Percentiles rank a stretch among this genome's conserved stretches.
phyloP scores from a whole-genome alignment of 2,329 filamentous ascomycete species.

The Fusarium brevicatenulatum region DNA sequence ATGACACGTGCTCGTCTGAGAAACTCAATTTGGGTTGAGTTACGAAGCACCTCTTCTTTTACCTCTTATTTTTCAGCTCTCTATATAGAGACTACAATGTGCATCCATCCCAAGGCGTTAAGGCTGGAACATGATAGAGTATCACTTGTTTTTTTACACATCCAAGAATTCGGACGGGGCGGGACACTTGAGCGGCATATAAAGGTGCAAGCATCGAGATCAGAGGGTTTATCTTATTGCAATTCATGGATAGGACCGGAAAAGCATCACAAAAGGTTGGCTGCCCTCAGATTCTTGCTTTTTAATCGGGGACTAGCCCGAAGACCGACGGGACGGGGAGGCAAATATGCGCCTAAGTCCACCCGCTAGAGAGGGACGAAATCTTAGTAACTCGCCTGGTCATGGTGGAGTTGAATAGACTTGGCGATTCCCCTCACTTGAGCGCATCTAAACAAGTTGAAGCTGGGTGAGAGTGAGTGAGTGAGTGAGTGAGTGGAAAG shows the following conservation, averaged over 20 bases:
- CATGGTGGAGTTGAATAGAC: conserved; percentile 35
- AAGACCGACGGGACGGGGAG: conserved; percentile 10
- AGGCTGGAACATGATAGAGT: conserved; percentile 48
- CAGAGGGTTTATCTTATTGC: conserved; percentile 18
- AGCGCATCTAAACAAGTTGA: conserved; percentile 21
- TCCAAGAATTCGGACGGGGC: conserved; percentile 39
- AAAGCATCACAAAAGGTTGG: conserved; percentile 24
- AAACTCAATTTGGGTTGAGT: background rate
- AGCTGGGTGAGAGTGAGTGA: conserved; percentile 13
- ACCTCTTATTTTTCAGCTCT: conserved; percentile 28
- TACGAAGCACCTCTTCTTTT: conserved; percentile 9
- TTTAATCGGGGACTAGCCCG: conserved; percentile 21
- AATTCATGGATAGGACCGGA: conserved; percentile 24
- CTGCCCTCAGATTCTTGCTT: conserved; percentile 28
- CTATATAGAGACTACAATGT: conserved; percentile 32
- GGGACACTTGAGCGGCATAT: conserved; percentile 35
- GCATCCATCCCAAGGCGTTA: conserved; percentile 48
- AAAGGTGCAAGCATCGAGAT: conserved; percentile 37
- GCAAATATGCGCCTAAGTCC: conserved; percentile 24
- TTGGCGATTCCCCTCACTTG: conserved; percentile 33
- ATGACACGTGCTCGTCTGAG: conserved; percentile 3
- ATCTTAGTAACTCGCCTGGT: conserved; percentile 30
- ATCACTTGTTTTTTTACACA: conserved; percentile 24
- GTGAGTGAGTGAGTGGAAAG: background rate
- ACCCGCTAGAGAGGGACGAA: conserved; percentile 25